Base-by-base conservation (phyloP, 1,139 yeast genomes). In the Magnusiomyces magnusii region DNA sequence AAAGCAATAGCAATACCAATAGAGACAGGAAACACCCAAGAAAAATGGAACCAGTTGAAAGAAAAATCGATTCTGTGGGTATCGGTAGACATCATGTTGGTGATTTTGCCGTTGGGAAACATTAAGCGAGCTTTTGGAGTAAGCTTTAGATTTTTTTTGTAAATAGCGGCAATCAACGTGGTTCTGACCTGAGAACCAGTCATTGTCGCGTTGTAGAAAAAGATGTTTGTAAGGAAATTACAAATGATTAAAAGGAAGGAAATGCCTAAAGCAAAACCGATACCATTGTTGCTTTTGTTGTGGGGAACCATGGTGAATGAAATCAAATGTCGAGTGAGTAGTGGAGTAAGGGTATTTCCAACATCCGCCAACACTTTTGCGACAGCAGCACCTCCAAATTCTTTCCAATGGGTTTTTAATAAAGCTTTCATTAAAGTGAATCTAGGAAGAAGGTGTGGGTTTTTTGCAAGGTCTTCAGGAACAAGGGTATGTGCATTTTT, bases 1-100 rank as follows among this genome's bases (percentile, higher is more conserved):
- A 89, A 75, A 1, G 82, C 90, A 60, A 88, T 78, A 53, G 81
- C 78, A 7, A 82, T 75, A 47, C 82, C 89, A 60, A 79, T 76
- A 63, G 95, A 91, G 2, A 85, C 75, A 0, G 91, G 86, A 66
- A 87, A 79, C 23, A 84, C 78, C 61, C 86, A 71, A 15, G 84
- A 72, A 67, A 84, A 81, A 1, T 91, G 89, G 65, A 84, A 86
- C 73, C 86, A 86, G 9, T 84, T 82, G 41, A 84, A 70, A 3
- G 95, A 93, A 68, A 87, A 80, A 68, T 89, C 96, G 49, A 90
- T 80, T 67, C 96, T 81, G 31, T 92, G 82, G 59, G 90, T 77
- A 69, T 89, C 96, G 1, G 95, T 85, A 17, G 93, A 86, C 73
- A 89, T 79, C 68, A 88, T 73, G 17, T 88, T 84, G 1, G 95